Conservation (phyloP, 345 rosid genomes). For the Raphanus sativus region DNA sequence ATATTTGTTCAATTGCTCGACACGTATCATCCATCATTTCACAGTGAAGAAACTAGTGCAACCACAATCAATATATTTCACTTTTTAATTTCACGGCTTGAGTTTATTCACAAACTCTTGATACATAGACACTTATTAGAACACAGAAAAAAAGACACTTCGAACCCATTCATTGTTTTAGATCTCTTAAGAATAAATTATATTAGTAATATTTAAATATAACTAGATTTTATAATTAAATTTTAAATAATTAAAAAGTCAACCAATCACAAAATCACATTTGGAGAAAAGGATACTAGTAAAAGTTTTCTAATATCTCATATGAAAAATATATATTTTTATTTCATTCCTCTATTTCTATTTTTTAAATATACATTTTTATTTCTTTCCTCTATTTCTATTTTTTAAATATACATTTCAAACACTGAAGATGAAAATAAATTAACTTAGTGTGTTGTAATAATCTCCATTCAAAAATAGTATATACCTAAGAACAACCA, state of each 20-base stretch:
- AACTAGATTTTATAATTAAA: no score
- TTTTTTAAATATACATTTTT: no score
- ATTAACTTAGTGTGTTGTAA: not conserved
- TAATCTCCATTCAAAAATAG: not conserved
- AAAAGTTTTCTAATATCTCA: not conserved
- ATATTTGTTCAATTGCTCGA: constrained; percentile 5
- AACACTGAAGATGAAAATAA: not conserved
- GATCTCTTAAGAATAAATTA: no score
- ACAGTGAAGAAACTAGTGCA: constrained; percentile 22
- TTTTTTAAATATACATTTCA: no score
- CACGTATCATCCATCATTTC: constrained; percentile 26
- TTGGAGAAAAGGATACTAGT: not conserved
- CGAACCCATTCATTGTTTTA: not conserved
- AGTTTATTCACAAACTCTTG: not conserved
- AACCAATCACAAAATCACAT: not conserved
- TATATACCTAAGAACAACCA: not conserved
- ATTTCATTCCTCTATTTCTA: not conserved
- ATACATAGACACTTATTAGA: not conserved
- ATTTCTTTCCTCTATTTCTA: no score
- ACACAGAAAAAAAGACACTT: no score
- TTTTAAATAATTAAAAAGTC: not conserved
- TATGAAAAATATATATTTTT: no score
- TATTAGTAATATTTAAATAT: no score
- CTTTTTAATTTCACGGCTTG: not conserved
- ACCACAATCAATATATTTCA: constrained; percentile 6